Evolutionary conservation across 1,139 yeast genomes (phyloP).

Genomic region (Kluyveromyces marxianus): DNA sequence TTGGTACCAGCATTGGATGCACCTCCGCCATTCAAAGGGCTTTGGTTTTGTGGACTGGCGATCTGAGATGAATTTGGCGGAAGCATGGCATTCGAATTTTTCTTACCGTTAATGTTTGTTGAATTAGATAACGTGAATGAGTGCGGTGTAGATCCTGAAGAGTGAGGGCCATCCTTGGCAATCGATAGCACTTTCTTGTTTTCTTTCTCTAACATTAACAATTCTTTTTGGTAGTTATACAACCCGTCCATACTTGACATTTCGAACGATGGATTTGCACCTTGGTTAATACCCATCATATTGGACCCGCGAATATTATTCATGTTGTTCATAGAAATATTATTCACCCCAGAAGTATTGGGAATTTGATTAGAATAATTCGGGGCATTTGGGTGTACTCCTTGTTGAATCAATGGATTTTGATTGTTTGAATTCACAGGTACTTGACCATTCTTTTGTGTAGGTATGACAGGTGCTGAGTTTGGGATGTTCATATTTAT

Average conservation of each 20-base stretch:
- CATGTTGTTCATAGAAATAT: slow-evolving; percentile 3
- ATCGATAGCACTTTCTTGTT: slow-evolving; percentile 38
- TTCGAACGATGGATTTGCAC: slow-evolving; percentile 8
- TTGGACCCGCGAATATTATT: not conserved
- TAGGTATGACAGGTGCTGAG: not conserved
- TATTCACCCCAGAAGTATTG: not conserved
- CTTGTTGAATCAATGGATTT: not conserved
- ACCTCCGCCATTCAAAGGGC: slow-evolving; percentile 15
- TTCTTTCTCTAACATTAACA: slow-evolving; percentile 64
- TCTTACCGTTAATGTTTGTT: slow-evolving; percentile 4
- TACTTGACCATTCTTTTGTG: not conserved
- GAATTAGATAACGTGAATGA: slow-evolving; percentile 4
- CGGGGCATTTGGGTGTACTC: not conserved
- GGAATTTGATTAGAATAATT: not conserved
- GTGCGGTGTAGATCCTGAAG: slow-evolving; percentile 1
- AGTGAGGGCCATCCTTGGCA: slow-evolving; percentile 1
- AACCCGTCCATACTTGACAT: slow-evolving; percentile 33
- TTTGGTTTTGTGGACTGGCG: slow-evolving; percentile 8
- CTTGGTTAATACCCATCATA: not conserved
- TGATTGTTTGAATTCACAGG: not conserved
- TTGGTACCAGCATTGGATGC: slow-evolving; percentile 6
- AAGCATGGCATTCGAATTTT: slow-evolving; percentile 9
- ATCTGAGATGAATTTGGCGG: slow-evolving; percentile 14
- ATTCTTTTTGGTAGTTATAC: slow-evolving; percentile 71
- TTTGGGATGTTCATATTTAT: slow-evolving; percentile 5